These are phyloP conservation scores for Tulasnella sp. DNA, from an alignment of 768 basidiomycete species.

Conservation along the genomic window DNA sequence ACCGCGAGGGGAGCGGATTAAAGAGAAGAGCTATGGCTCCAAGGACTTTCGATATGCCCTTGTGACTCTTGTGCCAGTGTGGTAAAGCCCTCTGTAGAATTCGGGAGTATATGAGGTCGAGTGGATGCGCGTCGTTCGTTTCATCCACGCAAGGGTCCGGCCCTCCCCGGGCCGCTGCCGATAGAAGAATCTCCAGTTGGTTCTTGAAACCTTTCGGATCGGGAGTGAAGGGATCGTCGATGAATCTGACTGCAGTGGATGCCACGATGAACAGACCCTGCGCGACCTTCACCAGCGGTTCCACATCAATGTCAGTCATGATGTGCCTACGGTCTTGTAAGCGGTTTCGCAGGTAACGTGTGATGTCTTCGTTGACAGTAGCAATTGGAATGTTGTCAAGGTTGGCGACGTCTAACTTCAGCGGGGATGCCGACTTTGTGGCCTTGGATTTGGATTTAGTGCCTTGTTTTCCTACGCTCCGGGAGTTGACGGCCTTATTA, in stretches of 20 bases:
- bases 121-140: too few species aligned
- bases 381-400: slow-evolving; percentile 12
- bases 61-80: background rate
- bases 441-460: too few species aligned
- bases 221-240: background rate
- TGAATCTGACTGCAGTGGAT: background rate
- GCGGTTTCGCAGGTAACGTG: background rate
- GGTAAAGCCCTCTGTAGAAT: too few species aligned
- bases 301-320: background rate
- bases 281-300: background rate
- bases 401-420: background rate
- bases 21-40: slow-evolving; percentile 1
- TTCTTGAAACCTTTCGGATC: too few species aligned
- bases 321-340: background rate
- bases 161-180: too few species aligned
- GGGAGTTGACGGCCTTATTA: too few species aligned
- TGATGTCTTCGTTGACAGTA: slow-evolving; percentile 8
- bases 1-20: slow-evolving; percentile 2
- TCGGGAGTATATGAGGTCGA: too few species aligned
- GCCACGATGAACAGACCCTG: slow-evolving; percentile 6
- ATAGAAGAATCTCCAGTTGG: too few species aligned
- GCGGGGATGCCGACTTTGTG: background rate
- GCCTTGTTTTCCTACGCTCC: too few species aligned
- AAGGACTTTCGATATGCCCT: background rate
- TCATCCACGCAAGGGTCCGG: too few species aligned